Evolutionary conservation across 192 early-diverging fungal genomes (phyloP), one percentile per base, ranked within the genome.

Genomic region (Entomortierella chlamydospora): DNA sequence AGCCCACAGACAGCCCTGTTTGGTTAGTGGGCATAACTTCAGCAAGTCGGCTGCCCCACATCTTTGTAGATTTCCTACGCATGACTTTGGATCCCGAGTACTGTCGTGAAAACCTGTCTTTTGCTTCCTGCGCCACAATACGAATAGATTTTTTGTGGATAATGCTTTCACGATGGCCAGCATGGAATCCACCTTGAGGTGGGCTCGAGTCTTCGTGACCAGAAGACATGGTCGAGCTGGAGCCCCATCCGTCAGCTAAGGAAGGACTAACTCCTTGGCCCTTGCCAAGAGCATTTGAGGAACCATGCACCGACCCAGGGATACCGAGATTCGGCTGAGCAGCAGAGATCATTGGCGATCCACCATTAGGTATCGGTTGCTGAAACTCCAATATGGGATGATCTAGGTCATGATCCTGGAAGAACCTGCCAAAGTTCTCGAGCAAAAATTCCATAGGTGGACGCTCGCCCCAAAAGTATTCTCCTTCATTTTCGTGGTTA

Each of bases 321-420:
- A 62, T 50, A 1, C 68, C 76, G 4, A 79, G 76, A 39, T 70
- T 79, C 0, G 76, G 4, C 31, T 79, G 67, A 1, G 76, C 68
- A 1, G 76, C 68, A 18, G 68, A 50, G 0, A 79, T 68, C 76
- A 79, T 79, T n/a, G 76, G 76, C 0, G 67, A 70, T 22, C 68
- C 62, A 22, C 57, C 63, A 33, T 53, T 25, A 0, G 81, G 72
- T 18, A 64, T 68, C 52, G 57, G 67, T 2, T 77, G 51, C 22
- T 76, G 62, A 47, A 76, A 65, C 26, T 90, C 88, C 20, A 90
- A 83, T 55, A 93, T 91, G n/a, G 86, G 89, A 51, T 86, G 83
- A 64, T 94, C 93, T 51, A 94, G 71, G 61, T 94, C 91, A 50
- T 93, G 90, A n/a, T 83, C 87, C 28, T 91, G 92, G 66, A 94